phyloP scores from a whole-genome alignment of 495 filamentous ascomycete genomes.

The Penicillium psychrofluorescens region DNA sequence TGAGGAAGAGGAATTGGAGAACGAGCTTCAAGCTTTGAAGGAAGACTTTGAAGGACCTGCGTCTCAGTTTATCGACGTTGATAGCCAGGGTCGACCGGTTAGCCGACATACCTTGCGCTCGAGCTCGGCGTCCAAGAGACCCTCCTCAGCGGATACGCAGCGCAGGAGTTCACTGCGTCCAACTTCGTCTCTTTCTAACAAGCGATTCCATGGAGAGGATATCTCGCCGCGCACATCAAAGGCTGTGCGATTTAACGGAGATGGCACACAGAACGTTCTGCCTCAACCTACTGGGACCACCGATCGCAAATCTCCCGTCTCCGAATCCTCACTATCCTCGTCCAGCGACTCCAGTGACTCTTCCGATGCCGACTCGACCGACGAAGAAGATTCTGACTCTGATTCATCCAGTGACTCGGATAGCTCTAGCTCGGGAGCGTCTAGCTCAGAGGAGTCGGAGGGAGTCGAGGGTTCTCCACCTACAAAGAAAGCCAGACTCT shows the following conservation, averaged over 20 bases:
- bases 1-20: slow-evolving; percentile 32
- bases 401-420: slow-evolving; percentile 20
- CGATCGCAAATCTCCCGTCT: not conserved
- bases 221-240: slow-evolving; percentile 24
- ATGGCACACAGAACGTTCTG: slow-evolving; percentile 1
- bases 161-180: slow-evolving; percentile 9
- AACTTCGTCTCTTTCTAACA: slow-evolving; percentile 20
- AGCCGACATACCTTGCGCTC: slow-evolving; percentile 11
- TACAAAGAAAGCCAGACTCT: not conserved
- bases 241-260: slow-evolving; percentile 26
- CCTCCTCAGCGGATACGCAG: slow-evolving; percentile 10
- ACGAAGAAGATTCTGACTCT: slow-evolving; percentile 10
- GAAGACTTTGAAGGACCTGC: slow-evolving; percentile 30
- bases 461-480: slow-evolving; percentile 7
- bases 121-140: slow-evolving; percentile 11
- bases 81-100: slow-evolving; percentile 4
- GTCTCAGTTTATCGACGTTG: slow-evolving; percentile 16
- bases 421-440: slow-evolving; percentile 24
- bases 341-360: slow-evolving; percentile 19
- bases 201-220: slow-evolving; percentile 16
- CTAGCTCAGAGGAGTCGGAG: slow-evolving; percentile 22
- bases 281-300: not conserved
- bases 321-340: slow-evolving; percentile 15
- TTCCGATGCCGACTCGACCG: slow-evolving; percentile 17
- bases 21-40: slow-evolving; percentile 36